phyloP scores from a whole-genome alignment of 1,284 basidiomycete species.

The Erythrobasidium hasegawianum region DNA sequence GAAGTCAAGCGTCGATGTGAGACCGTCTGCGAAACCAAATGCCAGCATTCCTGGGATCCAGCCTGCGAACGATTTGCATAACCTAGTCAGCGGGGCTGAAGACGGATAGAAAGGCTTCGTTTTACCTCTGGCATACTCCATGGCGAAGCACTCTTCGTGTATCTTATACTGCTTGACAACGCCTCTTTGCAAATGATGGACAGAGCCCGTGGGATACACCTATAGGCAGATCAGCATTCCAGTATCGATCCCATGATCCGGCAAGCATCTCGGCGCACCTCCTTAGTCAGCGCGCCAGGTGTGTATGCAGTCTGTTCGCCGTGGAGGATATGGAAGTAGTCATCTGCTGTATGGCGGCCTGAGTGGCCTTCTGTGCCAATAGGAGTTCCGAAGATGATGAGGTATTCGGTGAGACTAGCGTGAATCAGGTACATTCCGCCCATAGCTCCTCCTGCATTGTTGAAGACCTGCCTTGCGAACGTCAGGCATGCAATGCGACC shows the following conservation, averaged over 20 bases:
- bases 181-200: conserved; percentile 78
- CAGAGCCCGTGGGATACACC: conserved; percentile 72
- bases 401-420: conserved; percentile 53
- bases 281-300: conserved; percentile 74
- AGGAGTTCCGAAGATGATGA: conserved; percentile 86
- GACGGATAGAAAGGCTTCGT: conserved; percentile 10
- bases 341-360: conserved; percentile 89
- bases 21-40: conserved; percentile 80
- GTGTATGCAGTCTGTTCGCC: conserved; percentile 90
- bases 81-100: not conserved
- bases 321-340: conserved; percentile 92
- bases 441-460: conserved; percentile 98
- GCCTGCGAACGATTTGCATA: conserved; percentile 36
- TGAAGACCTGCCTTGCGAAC: conserved; percentile 64
- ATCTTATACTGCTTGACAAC: conserved; percentile 95
- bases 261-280: conserved; percentile 52
- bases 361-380: conserved; percentile 94
- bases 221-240: conserved; percentile 33
- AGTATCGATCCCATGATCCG: not conserved
- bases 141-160: conserved; percentile 88
- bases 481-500: not conserved
- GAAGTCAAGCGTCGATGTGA: conserved; percentile 85
- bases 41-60: conserved; percentile 59
- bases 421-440: conserved; percentile 92
- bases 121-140: conserved; percentile 88